These are phyloP conservation scores for Hypholoma sublateritium DNA, from an alignment of 768 basidiomycete species.

Conservation along the genomic window DNA sequence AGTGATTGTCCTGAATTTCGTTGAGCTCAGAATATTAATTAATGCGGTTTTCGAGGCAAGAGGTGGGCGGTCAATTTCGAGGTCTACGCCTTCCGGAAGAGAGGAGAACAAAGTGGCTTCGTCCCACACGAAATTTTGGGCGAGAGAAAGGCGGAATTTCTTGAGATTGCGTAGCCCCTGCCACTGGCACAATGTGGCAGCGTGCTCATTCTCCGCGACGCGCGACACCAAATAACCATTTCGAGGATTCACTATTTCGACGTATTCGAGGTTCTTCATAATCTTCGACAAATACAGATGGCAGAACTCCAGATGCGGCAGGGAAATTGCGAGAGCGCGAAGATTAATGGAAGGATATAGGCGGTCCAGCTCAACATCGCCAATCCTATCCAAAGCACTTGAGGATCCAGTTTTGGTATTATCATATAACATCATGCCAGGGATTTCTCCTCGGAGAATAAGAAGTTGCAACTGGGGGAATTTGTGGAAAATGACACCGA, in stretches of 20 bases:
- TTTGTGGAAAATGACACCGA: neutral
- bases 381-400: too few relatives aligned
- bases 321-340: neutral
- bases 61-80: neutral
- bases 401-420: neutral
- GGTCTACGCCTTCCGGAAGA: neutral
- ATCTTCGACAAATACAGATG: neutral
- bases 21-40: neutral
- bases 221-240: too few relatives aligned
- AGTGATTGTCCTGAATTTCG: neutral
- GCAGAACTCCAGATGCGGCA: neutral
- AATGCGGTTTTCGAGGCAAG: neutral
- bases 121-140: neutral
- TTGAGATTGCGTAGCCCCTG: neutral
- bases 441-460: neutral
- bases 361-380: too few relatives aligned
- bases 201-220: too few relatives aligned
- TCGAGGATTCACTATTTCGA: neutral
- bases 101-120: neutral
- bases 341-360: neutral
- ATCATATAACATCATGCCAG: neutral
- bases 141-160: neutral
- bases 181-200: neutral
- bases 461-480: neutral
- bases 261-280: neutral